These are phyloP conservation scores for Akanthomyces uredinophilus DNA, from an alignment of 2,329 filamentous ascomycete species.

Conservation along the genomic window DNA sequence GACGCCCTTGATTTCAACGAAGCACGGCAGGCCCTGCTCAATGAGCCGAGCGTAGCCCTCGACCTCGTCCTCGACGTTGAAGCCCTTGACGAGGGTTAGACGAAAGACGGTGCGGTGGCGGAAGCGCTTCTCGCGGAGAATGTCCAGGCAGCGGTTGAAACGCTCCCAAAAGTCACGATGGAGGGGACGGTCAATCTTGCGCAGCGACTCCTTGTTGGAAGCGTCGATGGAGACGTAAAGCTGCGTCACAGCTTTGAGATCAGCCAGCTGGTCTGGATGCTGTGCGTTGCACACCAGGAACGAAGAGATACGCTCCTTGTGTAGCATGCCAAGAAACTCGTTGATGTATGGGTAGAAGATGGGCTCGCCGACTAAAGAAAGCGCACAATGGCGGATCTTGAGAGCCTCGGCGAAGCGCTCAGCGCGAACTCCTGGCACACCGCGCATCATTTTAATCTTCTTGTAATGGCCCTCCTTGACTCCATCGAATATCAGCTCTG, in stretches of 20 bases:
- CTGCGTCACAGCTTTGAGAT: slow-evolving; percentile 82
- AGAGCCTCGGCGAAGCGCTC: slow-evolving; percentile 91
- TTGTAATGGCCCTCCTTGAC: slow-evolving; percentile 91
- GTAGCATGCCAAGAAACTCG: slow-evolving; percentile 77
- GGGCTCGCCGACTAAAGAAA: slow-evolving; percentile 91
- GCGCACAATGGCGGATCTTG: slow-evolving; percentile 86
- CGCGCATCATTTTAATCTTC: slow-evolving; percentile 96
- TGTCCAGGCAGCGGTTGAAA: slow-evolving; percentile 85
- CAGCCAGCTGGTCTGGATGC: slow-evolving; percentile 83
- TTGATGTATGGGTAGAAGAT: slow-evolving; percentile 99
- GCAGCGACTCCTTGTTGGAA: slow-evolving; percentile 79
- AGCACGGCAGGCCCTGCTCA: slow-evolving; percentile 79
- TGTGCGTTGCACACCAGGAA: slow-evolving; percentile 98
- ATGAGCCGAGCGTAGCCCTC: slow-evolving; percentile 87
- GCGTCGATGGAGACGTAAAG: slow-evolving; percentile 96
- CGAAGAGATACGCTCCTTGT: slow-evolving; percentile 80
- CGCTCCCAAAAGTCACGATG: slow-evolving; percentile 98
- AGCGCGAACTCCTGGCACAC: slow-evolving; percentile 84
- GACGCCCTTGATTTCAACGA: slow-evolving; percentile 93
- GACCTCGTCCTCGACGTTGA: slow-evolving; percentile 93
- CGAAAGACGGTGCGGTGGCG: slow-evolving; percentile 90
- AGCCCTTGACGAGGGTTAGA: slow-evolving; percentile 92
- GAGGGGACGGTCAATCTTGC: slow-evolving; percentile 84
- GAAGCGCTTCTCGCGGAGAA: slow-evolving; percentile 76
- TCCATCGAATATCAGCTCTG: slow-evolving; percentile 82